phyloP scores from a whole-genome alignment of 306 rosid species.

The Bauhinia variegata region DNA sequence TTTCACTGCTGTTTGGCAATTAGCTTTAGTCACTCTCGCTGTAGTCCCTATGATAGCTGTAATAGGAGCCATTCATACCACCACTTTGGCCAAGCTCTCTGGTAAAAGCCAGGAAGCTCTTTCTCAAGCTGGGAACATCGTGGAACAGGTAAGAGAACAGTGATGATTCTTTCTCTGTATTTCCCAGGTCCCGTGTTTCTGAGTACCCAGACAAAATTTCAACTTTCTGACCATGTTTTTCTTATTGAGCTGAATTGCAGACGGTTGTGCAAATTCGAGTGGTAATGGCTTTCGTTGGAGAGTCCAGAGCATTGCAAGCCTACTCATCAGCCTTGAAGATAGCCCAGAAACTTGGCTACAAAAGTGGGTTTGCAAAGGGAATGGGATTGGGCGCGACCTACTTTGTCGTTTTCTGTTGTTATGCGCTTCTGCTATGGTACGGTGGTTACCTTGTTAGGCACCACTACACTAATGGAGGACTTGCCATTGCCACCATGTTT shows the following conservation, averaged over 20 bases:
- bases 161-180: not conserved
- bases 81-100: constrained; percentile 83
- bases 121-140: constrained; percentile 91
- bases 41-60: constrained; percentile 94
- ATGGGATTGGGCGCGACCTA: constrained; percentile 96
- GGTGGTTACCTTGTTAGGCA: constrained; percentile 96
- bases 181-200: constrained; percentile 19
- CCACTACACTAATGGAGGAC: constrained; percentile 92
- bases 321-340: constrained; percentile 80
- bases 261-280: constrained; percentile 91
- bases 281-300: constrained; percentile 81
- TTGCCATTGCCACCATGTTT: constrained; percentile 97
- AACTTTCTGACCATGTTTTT: constrained; percentile 21
- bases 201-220: not conserved
- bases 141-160: constrained; percentile 69
- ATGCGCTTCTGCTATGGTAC: constrained; percentile 95
- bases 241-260: constrained; percentile 53
- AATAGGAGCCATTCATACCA: constrained; percentile 83
- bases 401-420: constrained; percentile 95
- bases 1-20: constrained; percentile 97
- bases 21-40: constrained; percentile 91
- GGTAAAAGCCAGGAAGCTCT: constrained; percentile 91
- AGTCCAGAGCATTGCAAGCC: constrained; percentile 66
- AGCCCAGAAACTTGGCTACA: constrained; percentile 84
- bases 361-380: constrained; percentile 88